phyloP scores from a whole-genome alignment of 352 stramenopile genomes.

The Pythium monospermum region DNA sequence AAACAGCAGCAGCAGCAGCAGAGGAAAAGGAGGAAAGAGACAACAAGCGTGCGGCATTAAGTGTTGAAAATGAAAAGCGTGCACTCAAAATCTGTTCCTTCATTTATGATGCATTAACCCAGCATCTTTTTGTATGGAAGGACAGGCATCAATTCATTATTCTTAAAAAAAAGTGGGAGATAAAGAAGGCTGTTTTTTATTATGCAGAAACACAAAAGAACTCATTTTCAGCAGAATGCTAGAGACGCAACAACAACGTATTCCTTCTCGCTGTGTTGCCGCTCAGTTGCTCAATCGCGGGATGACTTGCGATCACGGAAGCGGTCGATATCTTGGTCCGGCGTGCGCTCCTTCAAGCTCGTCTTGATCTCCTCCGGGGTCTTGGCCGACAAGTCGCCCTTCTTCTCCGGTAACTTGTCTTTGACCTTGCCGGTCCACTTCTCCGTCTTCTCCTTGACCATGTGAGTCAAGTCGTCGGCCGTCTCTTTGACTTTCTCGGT shows the following conservation, averaged over 20 bases:
- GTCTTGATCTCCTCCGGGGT: conserved; percentile 28
- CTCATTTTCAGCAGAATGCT: too few species aligned
- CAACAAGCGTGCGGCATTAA: background rate
- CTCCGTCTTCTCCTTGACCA: conserved; percentile 26
- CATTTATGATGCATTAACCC: too few species aligned
- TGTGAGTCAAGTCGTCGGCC: conserved; percentile 23
- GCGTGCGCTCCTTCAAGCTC: conserved; percentile 19
- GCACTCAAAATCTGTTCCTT: too few species aligned
- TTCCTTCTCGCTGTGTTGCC: too few species aligned
- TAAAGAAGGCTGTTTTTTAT: too few species aligned
- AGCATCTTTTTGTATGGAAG: too few species aligned
- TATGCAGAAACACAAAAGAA: too few species aligned
- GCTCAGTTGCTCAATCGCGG: too few species aligned
- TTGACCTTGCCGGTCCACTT: conserved; percentile 27
- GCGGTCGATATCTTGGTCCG: conserved; percentile 6
- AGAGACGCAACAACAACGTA: too few species aligned
- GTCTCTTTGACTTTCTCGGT: conserved; percentile 29
- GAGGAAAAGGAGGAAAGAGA: background rate
- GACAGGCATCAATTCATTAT: too few species aligned
- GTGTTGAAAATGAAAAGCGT: too few species aligned
- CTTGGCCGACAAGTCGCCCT: conserved; percentile 16
- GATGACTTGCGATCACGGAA: conserved; percentile 14
- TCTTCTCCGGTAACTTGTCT: conserved; percentile 24
- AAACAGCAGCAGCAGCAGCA: background rate
- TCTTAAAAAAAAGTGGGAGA: too few species aligned